Base-by-base conservation (phyloP, 1,284 basidiomycete species). In the Fomitiporia mediterranea region DNA sequence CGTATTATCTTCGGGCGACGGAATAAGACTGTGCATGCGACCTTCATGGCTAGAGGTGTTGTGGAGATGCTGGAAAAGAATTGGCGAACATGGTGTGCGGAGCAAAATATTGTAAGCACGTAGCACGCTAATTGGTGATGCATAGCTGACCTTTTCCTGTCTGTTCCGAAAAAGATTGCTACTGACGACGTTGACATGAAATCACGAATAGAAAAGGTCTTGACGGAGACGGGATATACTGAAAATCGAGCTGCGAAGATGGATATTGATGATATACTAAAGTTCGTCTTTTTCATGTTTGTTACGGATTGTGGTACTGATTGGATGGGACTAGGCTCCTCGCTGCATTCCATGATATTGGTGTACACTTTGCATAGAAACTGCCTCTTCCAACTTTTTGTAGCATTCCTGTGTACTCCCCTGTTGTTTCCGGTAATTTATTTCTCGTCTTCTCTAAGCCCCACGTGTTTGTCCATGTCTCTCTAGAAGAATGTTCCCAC, bases 61-160 rank as follows among this genome's bases (percentile, higher is more conserved):
- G 80, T 91, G 66, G 91, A 95, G 64, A 91, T 99, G 89, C 71
- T 98, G 60, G 95, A 98, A 72, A 83, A 83, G 66, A 99, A 98
- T 70, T 91, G 91, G 78, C 84, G 86, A 70, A 97, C 94, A n/a
- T 97, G 92, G 89, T 89, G 91, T 66, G 83, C 93, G 2, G 80
- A 91, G 66, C 85, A 88, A 61, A 80, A 88, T 63, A 79, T 81
- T 77, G 90, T 89, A 17, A 35, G 58, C 17, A 17, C 44, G 37
- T 48, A 17, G 21, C 3, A 25, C 23, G 17, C 11, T 37, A 19
- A 50, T 17, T 25, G 30, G 9, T 37, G 49, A 8, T 44, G 50
- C 47, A 42, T 62, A 53, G 43, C 65, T 62, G 21, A 61, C 50
- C 37, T 52, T 42, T 60, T 38, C 60, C 19, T 34, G 47, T 27